phyloP scores from a whole-genome alignment of 2,329 filamentous ascomycete genomes.

The Xylariaceae sp. region DNA sequence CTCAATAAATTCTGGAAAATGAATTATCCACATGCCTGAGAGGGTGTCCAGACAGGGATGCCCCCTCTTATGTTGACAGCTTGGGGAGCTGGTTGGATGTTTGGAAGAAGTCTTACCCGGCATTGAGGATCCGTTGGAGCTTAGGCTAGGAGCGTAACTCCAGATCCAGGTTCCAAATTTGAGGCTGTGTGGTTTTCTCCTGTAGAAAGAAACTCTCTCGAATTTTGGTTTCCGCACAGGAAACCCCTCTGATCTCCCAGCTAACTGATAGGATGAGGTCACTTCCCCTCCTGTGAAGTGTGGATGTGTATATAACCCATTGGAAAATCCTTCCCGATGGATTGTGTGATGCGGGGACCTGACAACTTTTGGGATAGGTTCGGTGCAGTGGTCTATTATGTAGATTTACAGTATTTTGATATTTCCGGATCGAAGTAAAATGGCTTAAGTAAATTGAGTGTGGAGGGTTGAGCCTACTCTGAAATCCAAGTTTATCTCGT shows the following conservation, averaged over 20 bases:
- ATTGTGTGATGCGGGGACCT: slow-evolving; percentile 6
- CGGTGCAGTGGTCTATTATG: neutral
- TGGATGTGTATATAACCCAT: no score
- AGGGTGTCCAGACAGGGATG: slow-evolving; percentile 17
- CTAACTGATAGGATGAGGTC: slow-evolving; percentile 4
- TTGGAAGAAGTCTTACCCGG: slow-evolving; percentile 19
- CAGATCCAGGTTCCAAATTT: neutral
- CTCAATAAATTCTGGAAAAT: no score
- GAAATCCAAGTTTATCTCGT: no score
- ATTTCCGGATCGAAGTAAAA: slow-evolving; percentile 1
- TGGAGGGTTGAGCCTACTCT: neutral
- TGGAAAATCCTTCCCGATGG: neutral
- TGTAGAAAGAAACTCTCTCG: neutral
- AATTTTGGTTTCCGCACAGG: neutral
- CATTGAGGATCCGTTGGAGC: neutral
- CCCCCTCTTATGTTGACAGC: neutral
- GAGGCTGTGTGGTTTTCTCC: neutral
- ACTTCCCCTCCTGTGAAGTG: slow-evolving; percentile 8
- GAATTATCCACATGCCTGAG: slow-evolving; percentile 4
- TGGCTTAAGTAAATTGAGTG: neutral
- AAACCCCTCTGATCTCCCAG: neutral
- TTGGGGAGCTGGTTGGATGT: neutral
- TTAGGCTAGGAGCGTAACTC: neutral
- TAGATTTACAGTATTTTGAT: no score
- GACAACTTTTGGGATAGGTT: neutral